phyloP scores from a whole-genome alignment of 352 stramenopile genomes.

The Pythium phragmiticola region DNA sequence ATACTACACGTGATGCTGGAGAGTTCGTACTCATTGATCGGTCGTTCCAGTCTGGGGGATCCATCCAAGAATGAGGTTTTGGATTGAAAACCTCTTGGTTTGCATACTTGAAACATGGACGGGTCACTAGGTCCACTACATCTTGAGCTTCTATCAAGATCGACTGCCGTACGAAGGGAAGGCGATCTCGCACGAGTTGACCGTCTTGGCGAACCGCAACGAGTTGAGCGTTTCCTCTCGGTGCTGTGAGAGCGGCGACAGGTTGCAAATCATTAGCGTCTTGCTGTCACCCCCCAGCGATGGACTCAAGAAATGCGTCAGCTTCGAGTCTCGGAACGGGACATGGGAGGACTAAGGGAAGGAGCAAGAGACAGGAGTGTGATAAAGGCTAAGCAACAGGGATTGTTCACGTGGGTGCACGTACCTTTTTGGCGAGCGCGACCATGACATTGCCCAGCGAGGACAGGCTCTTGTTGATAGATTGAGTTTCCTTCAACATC shows the following conservation, averaged over 20 bases:
- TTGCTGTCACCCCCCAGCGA: slow-evolving; percentile 86
- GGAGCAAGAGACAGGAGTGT: neutral
- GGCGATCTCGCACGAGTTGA: slow-evolving; percentile 86
- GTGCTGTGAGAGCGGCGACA: slow-evolving; percentile 73
- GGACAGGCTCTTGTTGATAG: slow-evolving; percentile 88
- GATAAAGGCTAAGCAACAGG: neutral
- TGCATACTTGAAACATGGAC: slow-evolving; percentile 6
- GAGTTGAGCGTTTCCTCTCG: slow-evolving; percentile 87
- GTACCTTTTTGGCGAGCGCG: slow-evolving; percentile 78
- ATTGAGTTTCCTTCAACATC: slow-evolving; percentile 79
- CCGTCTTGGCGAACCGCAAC: slow-evolving; percentile 85
- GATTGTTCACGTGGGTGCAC: neutral
- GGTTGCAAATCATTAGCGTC: slow-evolving; percentile 90
- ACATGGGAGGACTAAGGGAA: slow-evolving; percentile 58
- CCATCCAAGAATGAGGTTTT: neutral
- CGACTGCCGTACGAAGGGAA: slow-evolving; percentile 58
- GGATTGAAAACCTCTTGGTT: neutral
- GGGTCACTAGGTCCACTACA: neutral
- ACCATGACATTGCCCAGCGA: slow-evolving; percentile 82
- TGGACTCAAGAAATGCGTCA: slow-evolving; percentile 85
- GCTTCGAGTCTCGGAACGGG: slow-evolving; percentile 88
- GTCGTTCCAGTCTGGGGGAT: neutral
- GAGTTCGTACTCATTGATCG: neutral
- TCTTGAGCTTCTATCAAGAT: slow-evolving; percentile 22
- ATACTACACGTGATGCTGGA: neutral